Percentiles rank a stretch among this genome's conserved stretches.
These are phyloP conservation scores for Odonthalia washingtoniensis DNA, from an alignment of 31 red algal genomes.

Conservation along the genomic window DNA sequence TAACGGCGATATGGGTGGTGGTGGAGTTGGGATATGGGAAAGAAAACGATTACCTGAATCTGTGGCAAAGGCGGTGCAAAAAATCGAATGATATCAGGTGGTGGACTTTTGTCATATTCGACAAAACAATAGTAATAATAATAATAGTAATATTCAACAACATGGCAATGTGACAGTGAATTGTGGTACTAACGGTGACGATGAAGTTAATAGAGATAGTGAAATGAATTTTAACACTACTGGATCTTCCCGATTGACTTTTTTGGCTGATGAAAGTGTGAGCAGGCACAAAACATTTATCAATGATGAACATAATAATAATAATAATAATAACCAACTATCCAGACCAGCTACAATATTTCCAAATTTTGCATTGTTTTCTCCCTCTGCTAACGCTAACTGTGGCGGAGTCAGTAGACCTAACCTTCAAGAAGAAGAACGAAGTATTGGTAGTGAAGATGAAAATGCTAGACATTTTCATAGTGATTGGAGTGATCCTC, in stretches of 20 bases:
- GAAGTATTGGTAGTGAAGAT: conserved; percentile 31
- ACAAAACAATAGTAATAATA: neutral
- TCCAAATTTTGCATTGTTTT: conserved; percentile 60
- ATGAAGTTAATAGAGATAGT: too few relatives aligned
- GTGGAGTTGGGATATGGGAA: neutral
- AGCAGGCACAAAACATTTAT: conserved; percentile 63
- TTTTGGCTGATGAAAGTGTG: conserved; percentile 72
- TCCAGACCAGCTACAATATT: conserved; percentile 36
- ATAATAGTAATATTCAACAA: neutral
- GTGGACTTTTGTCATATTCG: conserved; percentile 36
- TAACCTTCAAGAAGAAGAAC: conserved; percentile 21
- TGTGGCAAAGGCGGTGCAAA: neutral
- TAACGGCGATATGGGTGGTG: too few relatives aligned
- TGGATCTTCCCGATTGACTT: conserved; percentile 56
- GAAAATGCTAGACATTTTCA: conserved; percentile 53
- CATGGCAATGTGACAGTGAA: too few relatives aligned
- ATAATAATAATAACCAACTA: conserved; percentile 17
- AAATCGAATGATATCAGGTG: conserved; percentile 39
- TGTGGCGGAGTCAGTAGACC: too few relatives aligned
- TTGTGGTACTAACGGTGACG: too few relatives aligned
- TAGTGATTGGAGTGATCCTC: conserved; percentile 71
- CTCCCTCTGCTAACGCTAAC: neutral
- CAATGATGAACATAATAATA: conserved; percentile 27
- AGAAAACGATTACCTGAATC: conserved; percentile 1
- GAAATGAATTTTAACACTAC: conserved; percentile 40